Conservation (phyloP, 108 stramenopile species). For the Stephanodiscus minutulus region DNA sequence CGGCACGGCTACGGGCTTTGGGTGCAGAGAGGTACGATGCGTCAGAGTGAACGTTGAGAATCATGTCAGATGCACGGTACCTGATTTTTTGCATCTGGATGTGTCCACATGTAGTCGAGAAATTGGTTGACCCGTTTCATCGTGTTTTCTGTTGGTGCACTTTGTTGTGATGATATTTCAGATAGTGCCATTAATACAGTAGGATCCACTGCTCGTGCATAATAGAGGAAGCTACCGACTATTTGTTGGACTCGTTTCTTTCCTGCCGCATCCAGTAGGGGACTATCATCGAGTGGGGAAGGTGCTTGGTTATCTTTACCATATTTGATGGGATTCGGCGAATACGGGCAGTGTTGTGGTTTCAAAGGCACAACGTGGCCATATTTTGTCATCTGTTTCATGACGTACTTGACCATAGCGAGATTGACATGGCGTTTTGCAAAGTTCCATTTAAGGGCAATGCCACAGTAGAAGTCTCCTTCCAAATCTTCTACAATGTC, state of each 20-base stretch:
- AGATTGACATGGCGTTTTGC: not conserved
- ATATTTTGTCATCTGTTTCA: constrained; percentile 34
- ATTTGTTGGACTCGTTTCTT: too few species aligned
- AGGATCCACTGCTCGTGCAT: too few species aligned
- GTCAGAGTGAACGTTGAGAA: too few species aligned
- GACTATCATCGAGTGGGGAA: not conserved
- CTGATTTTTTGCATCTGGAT: constrained; percentile 43
- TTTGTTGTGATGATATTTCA: constrained; percentile 17
- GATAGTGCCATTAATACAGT: not conserved
- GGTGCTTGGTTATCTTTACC: constrained; percentile 12
- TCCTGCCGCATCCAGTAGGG: too few species aligned
- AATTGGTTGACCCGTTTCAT: constrained; percentile 17
- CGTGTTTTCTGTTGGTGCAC: constrained; percentile 8
- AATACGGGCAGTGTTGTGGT: constrained; percentile 44
- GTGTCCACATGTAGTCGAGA: constrained; percentile 44
- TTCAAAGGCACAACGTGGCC: too few species aligned
- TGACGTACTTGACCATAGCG: constrained; percentile 24
- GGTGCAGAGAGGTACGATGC: not conserved
- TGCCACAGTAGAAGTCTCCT: constrained; percentile 34
- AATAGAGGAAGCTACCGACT: too few species aligned
- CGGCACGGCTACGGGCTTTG: constrained; percentile 42
- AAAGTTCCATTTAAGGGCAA: constrained; percentile 52
- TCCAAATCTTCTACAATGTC: constrained; percentile 26
- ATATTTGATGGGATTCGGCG: constrained; percentile 18
- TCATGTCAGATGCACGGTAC: constrained; percentile 45